Evolutionary conservation across 148 eudicot genomes (phyloP).

Genomic region (Cornus kousa): DNA sequence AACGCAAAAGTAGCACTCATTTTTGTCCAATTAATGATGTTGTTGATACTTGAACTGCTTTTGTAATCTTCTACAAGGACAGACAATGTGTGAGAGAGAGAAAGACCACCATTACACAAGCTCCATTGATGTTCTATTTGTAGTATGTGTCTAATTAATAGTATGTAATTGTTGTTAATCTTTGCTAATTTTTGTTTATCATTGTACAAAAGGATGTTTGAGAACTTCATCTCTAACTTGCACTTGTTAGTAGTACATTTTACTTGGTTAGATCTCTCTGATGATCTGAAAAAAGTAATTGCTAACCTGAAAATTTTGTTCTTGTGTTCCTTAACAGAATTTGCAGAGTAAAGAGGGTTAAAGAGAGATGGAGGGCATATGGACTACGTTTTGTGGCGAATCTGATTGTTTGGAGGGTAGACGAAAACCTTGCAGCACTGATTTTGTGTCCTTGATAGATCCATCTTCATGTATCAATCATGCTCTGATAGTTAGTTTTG

Average conservation of each 20-base stretch:
- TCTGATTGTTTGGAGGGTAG: slow-evolving; percentile 27
- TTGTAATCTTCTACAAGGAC: background rate
- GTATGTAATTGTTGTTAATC: background rate
- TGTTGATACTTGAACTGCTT: background rate
- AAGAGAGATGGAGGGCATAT: slow-evolving; percentile 34
- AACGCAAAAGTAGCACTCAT: background rate
- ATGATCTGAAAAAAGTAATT: background rate
- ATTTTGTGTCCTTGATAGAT: slow-evolving; percentile 32
- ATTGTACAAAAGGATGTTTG: background rate
- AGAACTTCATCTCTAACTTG: background rate
- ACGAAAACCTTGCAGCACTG: slow-evolving; percentile 35
- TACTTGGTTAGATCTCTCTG: background rate
- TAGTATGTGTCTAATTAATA: background rate
- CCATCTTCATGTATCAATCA: slow-evolving; percentile 90
- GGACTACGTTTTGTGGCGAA: slow-evolving; percentile 48
- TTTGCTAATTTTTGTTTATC: background rate
- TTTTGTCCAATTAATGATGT: background rate
- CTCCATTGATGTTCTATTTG: background rate
- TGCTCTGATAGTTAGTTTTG: slow-evolving; percentile 47
- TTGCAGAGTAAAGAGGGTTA: slow-evolving; percentile 5
- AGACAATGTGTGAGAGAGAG: no score
- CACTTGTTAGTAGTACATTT: background rate
- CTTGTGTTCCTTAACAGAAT: background rate
- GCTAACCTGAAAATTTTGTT: background rate
- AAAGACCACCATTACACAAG: no score